Conservation (phyloP, 331 rosid genomes). For the Dryas integrifolia region DNA sequence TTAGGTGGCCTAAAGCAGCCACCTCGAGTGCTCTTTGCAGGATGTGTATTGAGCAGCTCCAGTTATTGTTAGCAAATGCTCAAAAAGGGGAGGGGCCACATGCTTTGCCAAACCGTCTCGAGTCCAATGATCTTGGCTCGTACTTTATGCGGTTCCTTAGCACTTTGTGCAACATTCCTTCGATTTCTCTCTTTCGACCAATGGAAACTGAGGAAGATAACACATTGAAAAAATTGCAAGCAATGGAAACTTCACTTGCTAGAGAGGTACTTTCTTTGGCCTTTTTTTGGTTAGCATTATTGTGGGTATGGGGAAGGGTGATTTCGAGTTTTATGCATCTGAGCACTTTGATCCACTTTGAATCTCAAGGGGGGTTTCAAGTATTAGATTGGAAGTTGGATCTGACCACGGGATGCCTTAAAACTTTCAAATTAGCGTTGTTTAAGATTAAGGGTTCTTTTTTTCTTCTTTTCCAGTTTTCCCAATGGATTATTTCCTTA, state of each 20-base stretch:
- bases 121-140: conserved; percentile 74
- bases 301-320: background rate
- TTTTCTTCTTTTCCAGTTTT: background rate
- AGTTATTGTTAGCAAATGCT: conserved; percentile 66
- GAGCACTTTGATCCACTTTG: background rate
- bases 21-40: conserved; percentile 78
- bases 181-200: conserved; percentile 72
- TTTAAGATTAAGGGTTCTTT: background rate
- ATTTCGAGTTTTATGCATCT: background rate
- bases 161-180: conserved; percentile 82
- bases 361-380: background rate
- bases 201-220: conserved; percentile 63
- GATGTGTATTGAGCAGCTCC: conserved; percentile 90
- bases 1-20: conserved; percentile 92
- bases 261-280: conserved; percentile 51
- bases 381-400: background rate
- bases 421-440: background rate
- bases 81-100: conserved; percentile 73
- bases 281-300: background rate
- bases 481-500: background rate
- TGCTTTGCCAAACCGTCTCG: conserved; percentile 41
- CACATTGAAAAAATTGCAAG: conserved; percentile 62
- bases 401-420: background rate
- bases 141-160: conserved; percentile 83
- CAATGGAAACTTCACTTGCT: conserved; percentile 53